Base-by-base conservation (phyloP, 192 early-diverging fungal genomes). In the Coemansia sp. region DNA sequence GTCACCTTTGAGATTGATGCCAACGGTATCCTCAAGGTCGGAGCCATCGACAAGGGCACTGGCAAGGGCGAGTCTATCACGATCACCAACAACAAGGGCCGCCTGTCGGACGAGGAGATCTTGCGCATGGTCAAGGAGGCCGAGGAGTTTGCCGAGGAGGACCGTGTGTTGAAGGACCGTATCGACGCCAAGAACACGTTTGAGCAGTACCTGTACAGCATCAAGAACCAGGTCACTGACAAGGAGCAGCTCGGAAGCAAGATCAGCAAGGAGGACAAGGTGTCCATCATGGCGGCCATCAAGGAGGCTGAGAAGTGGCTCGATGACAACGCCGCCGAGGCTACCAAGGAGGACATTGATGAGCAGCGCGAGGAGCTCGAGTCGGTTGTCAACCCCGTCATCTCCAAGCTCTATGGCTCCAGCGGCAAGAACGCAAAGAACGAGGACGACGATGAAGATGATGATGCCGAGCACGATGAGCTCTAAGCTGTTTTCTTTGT, bases 1-100 rank as follows among this genome's bases (percentile, higher is more conserved):
- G 97, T 99, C 59, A 92, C 95, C 48, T 99, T 99, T 70, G 95
- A 99, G 79, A 98, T 99, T 85, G 95, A 99, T 81, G 97, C 97
- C 25, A 95, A 99, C 77, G 97, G 97, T 86, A 99, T 99, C 76
- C 92, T 99, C 74, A 98, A 97, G 76, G 96, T 99, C 48, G 87
- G 92, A 63, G 97, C 97, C 60, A 80, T 87, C 23, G 97, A 98
- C 85, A 98, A 97, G 90, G 95, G 90, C 71, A 96, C 95, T 51
- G 97, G 97, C 71, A 96, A 96, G 88, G 89, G 90, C 66, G 94
- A 98, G 85, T 93, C 92, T 64, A 95, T 99, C 83, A 94, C 94
- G 66, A 97, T 99, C 79, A 96, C 87, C 76, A 97, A 98, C 85
- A 94, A 97, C 89, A 97, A 97, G 90, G 94, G 93, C 45, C 92